phyloP scores from a whole-genome alignment of 768 basidiomycete species.

The Mrakia gelida region DNA sequence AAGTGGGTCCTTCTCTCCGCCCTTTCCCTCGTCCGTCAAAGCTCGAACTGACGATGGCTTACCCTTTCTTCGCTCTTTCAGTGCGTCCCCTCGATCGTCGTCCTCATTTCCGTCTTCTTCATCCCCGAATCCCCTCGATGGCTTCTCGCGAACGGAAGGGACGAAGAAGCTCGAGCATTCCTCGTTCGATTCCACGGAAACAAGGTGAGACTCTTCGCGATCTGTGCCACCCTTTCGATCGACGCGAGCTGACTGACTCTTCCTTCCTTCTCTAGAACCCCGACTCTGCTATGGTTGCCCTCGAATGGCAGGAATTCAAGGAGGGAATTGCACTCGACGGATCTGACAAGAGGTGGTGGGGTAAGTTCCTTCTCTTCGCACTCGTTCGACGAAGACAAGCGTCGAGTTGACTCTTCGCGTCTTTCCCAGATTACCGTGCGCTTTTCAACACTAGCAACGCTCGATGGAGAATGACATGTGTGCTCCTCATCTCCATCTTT shows the following conservation, averaged over 20 bases:
- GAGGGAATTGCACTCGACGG: constrained; percentile 53
- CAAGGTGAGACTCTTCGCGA: no score
- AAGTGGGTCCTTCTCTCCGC: background rate
- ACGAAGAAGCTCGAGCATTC: constrained; percentile 52
- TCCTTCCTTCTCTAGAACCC: constrained; percentile 38
- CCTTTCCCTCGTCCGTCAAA: no score
- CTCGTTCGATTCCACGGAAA: constrained; percentile 52
- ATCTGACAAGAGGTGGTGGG: constrained; percentile 57
- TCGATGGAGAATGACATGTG: constrained; percentile 47
- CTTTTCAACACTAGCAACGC: constrained; percentile 36
- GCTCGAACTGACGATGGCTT: no score
- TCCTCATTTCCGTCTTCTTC: background rate
- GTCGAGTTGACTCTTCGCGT: background rate
- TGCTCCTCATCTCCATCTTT: constrained; percentile 57
- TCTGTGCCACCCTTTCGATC: background rate
- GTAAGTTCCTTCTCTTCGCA: background rate
- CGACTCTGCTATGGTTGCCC: constrained; percentile 52
- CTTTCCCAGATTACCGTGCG: constrained; percentile 46
- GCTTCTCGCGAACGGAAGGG: constrained; percentile 47
- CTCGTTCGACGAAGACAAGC: no score
- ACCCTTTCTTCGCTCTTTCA: background rate
- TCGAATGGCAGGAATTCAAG: constrained; percentile 56
- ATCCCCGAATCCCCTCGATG: constrained; percentile 26
- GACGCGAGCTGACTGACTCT: background rate
- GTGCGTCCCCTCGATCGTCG: background rate